Conservation (phyloP, 176 grass and related monocot species). For the Phoenix dactylifera region DNA sequence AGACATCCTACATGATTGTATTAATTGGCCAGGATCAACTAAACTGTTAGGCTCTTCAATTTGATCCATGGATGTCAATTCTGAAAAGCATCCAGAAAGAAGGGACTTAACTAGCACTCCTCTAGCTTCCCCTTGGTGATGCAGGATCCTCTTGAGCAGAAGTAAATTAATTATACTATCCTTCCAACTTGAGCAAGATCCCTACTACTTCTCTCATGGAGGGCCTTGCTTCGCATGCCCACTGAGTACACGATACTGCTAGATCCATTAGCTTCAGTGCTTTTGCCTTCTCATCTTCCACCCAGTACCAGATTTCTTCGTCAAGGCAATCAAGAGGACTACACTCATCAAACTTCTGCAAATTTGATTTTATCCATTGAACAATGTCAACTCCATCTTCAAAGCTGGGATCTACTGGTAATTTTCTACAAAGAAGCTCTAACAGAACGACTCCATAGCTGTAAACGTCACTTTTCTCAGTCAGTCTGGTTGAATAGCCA, state of each 20-base stretch:
- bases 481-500: slow-evolving; percentile 40
- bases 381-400: slow-evolving; percentile 46
- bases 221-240: slow-evolving; percentile 32
- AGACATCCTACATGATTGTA: no score
- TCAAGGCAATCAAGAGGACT: slow-evolving; percentile 27
- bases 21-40: no score
- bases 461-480: slow-evolving; percentile 60
- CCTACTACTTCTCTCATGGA: slow-evolving; percentile 58
- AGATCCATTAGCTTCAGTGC: slow-evolving; percentile 34
- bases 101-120: no score
- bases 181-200: slow-evolving; percentile 22
- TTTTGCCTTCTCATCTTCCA: slow-evolving; percentile 29
- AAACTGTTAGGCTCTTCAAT: no score
- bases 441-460: slow-evolving; percentile 67
- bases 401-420: slow-evolving; percentile 45
- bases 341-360: slow-evolving; percentile 10
- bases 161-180: neutral
- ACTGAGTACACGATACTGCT: slow-evolving; percentile 35
- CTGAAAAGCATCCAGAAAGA: no score
- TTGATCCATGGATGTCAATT: no score
- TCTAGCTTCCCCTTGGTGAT: no score
- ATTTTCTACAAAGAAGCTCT: slow-evolving; percentile 53
- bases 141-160: no score
- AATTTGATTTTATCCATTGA: slow-evolving; percentile 41
- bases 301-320: slow-evolving; percentile 44